Base-by-base conservation (phyloP, 2,329 filamentous ascomycete genomes). In the Neurospora sp. region DNA sequence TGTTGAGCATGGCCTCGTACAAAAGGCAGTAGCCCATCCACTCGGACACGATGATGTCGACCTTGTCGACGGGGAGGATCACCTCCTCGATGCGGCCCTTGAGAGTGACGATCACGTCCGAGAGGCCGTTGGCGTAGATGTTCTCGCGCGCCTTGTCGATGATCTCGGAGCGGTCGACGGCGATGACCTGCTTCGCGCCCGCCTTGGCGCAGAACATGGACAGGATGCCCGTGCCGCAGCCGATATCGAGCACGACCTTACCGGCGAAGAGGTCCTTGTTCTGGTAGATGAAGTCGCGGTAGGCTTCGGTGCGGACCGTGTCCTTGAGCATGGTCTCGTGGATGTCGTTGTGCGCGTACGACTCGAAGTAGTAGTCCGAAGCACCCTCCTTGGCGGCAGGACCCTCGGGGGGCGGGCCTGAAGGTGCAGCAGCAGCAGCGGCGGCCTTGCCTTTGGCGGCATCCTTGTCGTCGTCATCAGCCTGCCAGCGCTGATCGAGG, bases 251-350 rank as follows among this genome's bases (percentile, higher is more conserved):
- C 13, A 97, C 92, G 10, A 90, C 88, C 82, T 97, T 97, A 76
- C 89, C 92, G 39, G 89, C 88, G 80, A 97, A 97, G 3, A 97
- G 82, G 74, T 93, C 84, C 80, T 97, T 96, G 82, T 97, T 93
- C 74, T 90, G 88, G 82, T 97, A 97, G 76, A 97, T 93, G 78
- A 97, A 97, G 81, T 98, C 93, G 66, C 94, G 89, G 81, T 98
- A 98, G 3, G 93, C 91, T 76, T 97, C 92, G 11, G 94, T 98
- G 68, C 94, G 91, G 52, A 97, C 86, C 0, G 87, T 85, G 77
- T 98, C 94, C 79, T 97, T 97, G 72, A 98, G 86, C 94, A 98
- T 98, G 8, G 91, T 93, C 78, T 97, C 93, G 79, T 98, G 94
- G 70, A 98, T 97, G 70, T 93, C 89, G 72, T 84, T 83, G 70